phyloP scores from a whole-genome alignment of 345 rosid genomes.

The Bruguiera gymnorhiza region DNA sequence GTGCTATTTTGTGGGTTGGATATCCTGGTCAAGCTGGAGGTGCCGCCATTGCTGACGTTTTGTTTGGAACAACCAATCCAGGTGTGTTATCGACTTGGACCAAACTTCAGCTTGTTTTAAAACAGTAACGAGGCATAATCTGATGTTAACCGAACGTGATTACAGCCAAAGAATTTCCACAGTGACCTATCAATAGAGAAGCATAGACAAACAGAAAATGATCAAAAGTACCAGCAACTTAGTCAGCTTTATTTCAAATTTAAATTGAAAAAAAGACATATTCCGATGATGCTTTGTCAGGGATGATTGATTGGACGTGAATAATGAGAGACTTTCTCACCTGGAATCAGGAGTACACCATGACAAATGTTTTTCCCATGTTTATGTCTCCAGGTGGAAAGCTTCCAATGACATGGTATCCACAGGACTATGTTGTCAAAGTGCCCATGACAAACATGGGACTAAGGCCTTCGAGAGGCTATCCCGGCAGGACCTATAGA shows the following conservation, averaged over 20 bases:
- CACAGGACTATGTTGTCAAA: constrained; percentile 25
- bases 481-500: constrained; percentile 39
- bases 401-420: constrained; percentile 39
- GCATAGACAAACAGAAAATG: too few relatives aligned
- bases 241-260: neutral
- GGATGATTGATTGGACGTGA: neutral
- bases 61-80: constrained; percentile 29
- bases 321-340: neutral
- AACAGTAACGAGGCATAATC: too few relatives aligned
- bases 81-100: constrained; percentile 1
- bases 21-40: constrained; percentile 38
- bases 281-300: neutral
- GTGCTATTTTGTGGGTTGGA: constrained; percentile 36
- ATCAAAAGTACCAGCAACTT: neutral
- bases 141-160: too few relatives aligned
- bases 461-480: constrained; percentile 20
- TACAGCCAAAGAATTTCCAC: too few relatives aligned
- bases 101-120: too few relatives aligned
- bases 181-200: too few relatives aligned
- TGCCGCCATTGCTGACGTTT: constrained; percentile 32
- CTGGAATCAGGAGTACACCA: too few relatives aligned
- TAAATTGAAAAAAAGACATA: neutral
- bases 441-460: constrained; percentile 36
- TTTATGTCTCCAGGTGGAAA: constrained; percentile 24
- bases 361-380: neutral